Base-by-base conservation (phyloP, 352 stramenopile species). In the Phytopythium oedochilum region DNA sequence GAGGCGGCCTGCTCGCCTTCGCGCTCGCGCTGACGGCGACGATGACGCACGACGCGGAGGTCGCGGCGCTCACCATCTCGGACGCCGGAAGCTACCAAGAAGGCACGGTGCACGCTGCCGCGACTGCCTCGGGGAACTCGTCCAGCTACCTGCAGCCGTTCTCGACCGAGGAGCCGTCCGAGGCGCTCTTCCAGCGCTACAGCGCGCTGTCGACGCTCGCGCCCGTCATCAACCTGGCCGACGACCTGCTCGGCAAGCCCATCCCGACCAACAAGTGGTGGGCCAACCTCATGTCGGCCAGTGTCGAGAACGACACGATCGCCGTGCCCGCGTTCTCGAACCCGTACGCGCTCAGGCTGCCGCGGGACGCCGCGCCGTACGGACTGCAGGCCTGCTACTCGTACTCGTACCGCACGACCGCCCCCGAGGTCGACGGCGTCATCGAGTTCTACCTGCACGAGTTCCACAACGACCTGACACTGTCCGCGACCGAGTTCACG, bases 191-290 rank as follows among this genome's bases (percentile, higher is more conserved):
- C 39, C 66, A 63, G 38, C 69, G 62, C 31, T 79, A 83, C 47
- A 60, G 49, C 14, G 69, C 66, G 5, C 71, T 89, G 34, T 50
- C 56, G n/a, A 66, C 67, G 31, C 50, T 89, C 3, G 73, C 75
- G 20, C 78, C 78, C 4, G 75, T 83, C 61, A 68, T 86, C 34
- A 86, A 89, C 60, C 64, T 86, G 49, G 75, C 70, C 18, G 9
- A 68, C 28, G 70, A 85, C 28, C 55, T 77, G 20, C 58, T 86
- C 20, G 58, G 68, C n/a, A 46, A 81, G 46, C 58, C 82, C 6
- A 86, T 92, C 57, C 83, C 83, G 49, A 92, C 79, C 20, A 92
- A 92, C 66, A 73, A 88, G 53, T 92, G 83, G 83, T 92, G 83
- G 83, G 78, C 71, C 20, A 92, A 90, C 58, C 53, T 89, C 40